These are phyloP conservation scores for Hypomontagnella monticulosa DNA, from an alignment of 495 filamentous ascomycete species.

Conservation along the genomic window DNA sequence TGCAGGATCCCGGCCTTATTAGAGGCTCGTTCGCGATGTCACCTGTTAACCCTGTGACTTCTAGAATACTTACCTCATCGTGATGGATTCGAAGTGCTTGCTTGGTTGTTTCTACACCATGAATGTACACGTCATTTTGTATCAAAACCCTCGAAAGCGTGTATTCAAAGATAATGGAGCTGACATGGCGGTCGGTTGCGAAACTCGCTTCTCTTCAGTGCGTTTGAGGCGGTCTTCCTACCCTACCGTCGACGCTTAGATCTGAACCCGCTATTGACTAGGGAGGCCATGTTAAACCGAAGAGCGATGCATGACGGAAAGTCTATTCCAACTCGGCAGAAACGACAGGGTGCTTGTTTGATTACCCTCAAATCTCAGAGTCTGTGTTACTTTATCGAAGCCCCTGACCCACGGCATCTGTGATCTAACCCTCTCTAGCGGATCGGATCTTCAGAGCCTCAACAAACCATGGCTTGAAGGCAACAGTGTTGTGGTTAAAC, in stretches of 20 bases:
- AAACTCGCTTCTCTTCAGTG: conserved; percentile 39
- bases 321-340: conserved; percentile 28
- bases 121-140: conserved; percentile 4
- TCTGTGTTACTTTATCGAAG: conserved; percentile 14
- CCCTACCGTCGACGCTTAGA: conserved; percentile 21
- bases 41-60: conserved; percentile 2
- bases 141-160: neutral
- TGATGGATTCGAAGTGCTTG: conserved; percentile 2
- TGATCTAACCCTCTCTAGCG: conserved; percentile 31
- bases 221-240: conserved; percentile 33
- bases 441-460: conserved; percentile 41
- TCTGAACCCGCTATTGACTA: conserved; percentile 23
- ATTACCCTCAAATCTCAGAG: conserved; percentile 36
- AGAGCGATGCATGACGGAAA: conserved; percentile 22
- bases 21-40: neutral
- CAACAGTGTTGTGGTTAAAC: conserved; percentile 4
- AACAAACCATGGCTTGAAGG: conserved; percentile 9
- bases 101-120: conserved; percentile 2
- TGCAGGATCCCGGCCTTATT: neutral
- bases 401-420: conserved; percentile 28
- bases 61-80: conserved; percentile 13
- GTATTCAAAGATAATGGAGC: conserved; percentile 15
- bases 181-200: conserved; percentile 24
- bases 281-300: conserved; percentile 14
- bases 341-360: conserved; percentile 31